These are phyloP conservation scores for Xylaria bambusicola DNA, from an alignment of 495 filamentous ascomycete genomes.

Conservation along the genomic window DNA sequence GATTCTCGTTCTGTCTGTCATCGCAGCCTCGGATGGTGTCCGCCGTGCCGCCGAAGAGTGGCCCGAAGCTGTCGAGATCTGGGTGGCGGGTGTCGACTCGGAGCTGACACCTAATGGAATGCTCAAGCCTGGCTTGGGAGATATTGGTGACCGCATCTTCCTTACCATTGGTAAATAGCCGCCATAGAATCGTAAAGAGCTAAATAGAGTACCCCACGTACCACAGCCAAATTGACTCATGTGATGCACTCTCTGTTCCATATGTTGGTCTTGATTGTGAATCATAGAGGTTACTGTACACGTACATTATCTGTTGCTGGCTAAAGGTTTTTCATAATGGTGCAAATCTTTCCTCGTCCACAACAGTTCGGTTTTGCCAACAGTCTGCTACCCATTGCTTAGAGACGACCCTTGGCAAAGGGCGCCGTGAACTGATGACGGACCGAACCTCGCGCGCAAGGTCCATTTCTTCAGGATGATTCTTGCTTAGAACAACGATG, in stretches of 20 bases:
- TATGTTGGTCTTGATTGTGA: background rate
- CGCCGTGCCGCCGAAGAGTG: conserved; percentile 69
- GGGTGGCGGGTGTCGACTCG: conserved; percentile 78
- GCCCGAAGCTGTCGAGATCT: conserved; percentile 74
- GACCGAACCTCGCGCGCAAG: conserved; percentile 47
- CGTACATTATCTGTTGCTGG: no score
- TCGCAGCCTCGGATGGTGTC: conserved; percentile 70
- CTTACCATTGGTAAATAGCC: conserved; percentile 85
- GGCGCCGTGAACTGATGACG: conserved; percentile 43
- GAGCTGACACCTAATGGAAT: conserved; percentile 75
- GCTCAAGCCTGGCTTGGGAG: conserved; percentile 88
- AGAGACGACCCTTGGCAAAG: conserved; percentile 70
- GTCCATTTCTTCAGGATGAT: conserved; percentile 34
- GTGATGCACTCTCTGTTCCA: background rate
- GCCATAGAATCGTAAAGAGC: background rate
- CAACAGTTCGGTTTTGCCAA: conserved; percentile 73
- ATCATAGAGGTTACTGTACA: no score
- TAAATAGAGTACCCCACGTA: background rate
- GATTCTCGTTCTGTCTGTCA: conserved; percentile 75
- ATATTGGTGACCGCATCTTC: conserved; percentile 92
- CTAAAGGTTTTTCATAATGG: conserved; percentile 20
- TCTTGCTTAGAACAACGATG: conserved; percentile 54
- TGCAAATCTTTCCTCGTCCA: conserved; percentile 77
- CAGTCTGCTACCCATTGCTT: conserved; percentile 75
- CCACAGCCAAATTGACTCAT: background rate